phyloP scores from a whole-genome alignment of 345 rosid species.

The Rhizophora apiculata region DNA sequence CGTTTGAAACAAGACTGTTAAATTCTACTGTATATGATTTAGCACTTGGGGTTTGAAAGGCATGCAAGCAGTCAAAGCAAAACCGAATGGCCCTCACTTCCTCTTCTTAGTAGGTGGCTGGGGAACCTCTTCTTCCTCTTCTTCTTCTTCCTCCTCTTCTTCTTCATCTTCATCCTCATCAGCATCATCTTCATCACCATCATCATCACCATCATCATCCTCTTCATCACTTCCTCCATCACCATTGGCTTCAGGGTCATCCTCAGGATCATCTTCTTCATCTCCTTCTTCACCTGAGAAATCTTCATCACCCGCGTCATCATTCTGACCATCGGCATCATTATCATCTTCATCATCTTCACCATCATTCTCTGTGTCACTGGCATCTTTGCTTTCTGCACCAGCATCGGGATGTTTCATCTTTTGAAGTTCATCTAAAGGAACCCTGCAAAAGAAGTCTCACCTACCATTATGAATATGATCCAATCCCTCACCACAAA shows the following conservation, averaged over 20 bases:
- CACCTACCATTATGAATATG: background rate
- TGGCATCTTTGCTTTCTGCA: constrained; percentile 50
- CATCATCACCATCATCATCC: constrained; percentile 40
- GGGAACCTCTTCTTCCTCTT: constrained; percentile 40
- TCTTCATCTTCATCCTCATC: constrained; percentile 33
- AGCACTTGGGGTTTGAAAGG: background rate
- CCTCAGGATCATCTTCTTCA: constrained; percentile 54
- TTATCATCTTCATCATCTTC: constrained; percentile 41
- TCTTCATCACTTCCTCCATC: constrained; percentile 48
- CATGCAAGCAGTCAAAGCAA: background rate
- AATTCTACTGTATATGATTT: constrained; percentile 23
- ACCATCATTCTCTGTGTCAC: constrained; percentile 49
- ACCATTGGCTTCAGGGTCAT: constrained; percentile 54
- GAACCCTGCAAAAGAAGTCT: constrained; percentile 33
- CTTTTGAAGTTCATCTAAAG: constrained; percentile 37
- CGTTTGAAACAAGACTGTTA: constrained; percentile 6
- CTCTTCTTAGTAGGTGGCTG: constrained; percentile 67
- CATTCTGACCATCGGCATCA: constrained; percentile 30
- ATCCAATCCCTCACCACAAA: background rate
- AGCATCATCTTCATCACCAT: constrained; percentile 32
- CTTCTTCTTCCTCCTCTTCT: constrained; percentile 32
- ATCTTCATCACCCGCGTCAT: constrained; percentile 44
- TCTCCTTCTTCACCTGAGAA: constrained; percentile 55
- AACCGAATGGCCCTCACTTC: constrained; percentile 34
- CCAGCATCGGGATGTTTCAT: constrained; percentile 21